Evolutionary conservation across 352 stramenopile genomes (phyloP).

Genomic region (Saprolegnia diclina): DNA sequence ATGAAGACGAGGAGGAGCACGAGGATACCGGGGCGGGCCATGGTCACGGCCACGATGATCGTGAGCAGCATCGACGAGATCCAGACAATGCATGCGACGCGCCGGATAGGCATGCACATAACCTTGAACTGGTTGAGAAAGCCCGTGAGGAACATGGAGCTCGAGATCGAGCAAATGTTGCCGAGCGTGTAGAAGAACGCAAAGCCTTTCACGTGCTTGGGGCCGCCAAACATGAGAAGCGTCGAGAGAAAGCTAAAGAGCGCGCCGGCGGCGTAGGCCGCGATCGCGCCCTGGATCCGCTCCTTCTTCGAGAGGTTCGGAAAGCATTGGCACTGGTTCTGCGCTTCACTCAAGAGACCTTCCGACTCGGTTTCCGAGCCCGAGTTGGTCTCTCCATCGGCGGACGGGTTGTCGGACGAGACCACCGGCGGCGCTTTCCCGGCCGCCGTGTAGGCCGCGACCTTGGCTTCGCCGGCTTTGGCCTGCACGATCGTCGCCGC

Average conservation of each 20-base stretch:
- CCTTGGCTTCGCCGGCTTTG: slow-evolving; percentile 23
- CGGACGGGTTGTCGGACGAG: not conserved
- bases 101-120: slow-evolving; percentile 79
- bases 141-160: slow-evolving; percentile 71
- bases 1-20: slow-evolving; percentile 69
- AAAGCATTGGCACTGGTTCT: slow-evolving; percentile 49
- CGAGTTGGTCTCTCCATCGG: not conserved
- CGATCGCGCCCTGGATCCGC: slow-evolving; percentile 61
- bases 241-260: slow-evolving; percentile 73
- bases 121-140: slow-evolving; percentile 64
- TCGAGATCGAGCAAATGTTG: slow-evolving; percentile 73
- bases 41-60: slow-evolving; percentile 69
- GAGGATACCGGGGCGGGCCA: slow-evolving; percentile 55
- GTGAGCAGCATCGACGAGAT: slow-evolving; percentile 65
- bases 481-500: slow-evolving; percentile 14
- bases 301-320: slow-evolving; percentile 65
- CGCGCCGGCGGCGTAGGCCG: slow-evolving; percentile 64
- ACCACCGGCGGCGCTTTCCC: not conserved
- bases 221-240: slow-evolving; percentile 73
- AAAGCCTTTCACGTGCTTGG: slow-evolving; percentile 78
- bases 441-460: slow-evolving; percentile 6
- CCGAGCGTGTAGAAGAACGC: slow-evolving; percentile 83
- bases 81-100: slow-evolving; percentile 74
- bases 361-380: slow-evolving; percentile 32
- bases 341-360: slow-evolving; percentile 60